phyloP scores from a whole-genome alignment of 352 stramenopile genomes.

The Phytophthora aleatoria region DNA sequence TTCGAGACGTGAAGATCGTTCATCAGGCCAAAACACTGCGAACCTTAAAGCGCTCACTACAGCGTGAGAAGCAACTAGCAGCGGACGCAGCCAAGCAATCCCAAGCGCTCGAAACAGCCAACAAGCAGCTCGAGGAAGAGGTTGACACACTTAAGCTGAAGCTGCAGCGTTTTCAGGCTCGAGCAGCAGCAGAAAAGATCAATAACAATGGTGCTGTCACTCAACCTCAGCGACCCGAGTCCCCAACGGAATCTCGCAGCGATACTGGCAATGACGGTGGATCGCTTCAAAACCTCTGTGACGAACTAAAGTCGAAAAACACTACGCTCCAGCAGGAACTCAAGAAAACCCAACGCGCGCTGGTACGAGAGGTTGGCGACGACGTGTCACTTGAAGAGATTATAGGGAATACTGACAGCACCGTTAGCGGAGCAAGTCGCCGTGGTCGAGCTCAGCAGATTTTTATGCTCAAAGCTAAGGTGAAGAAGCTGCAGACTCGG shows the following conservation, averaged over 20 bases:
- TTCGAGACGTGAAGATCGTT: conserved; percentile 80
- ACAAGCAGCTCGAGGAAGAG: conserved; percentile 55
- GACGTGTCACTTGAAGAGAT: conserved; percentile 60
- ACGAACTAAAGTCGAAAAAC: conserved; percentile 69
- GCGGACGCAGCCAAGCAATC: conserved; percentile 44
- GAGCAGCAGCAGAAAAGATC: conserved; percentile 32
- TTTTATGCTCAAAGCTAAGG: conserved; percentile 81
- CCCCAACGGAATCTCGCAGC: neutral
- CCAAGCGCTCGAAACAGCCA: conserved; percentile 40
- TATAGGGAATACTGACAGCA: conserved; percentile 33
- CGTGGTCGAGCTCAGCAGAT: conserved; percentile 84
- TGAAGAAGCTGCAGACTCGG: conserved; percentile 73
- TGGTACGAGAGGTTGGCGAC: conserved; percentile 71
- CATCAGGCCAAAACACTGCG: conserved; percentile 76
- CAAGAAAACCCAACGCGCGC: conserved; percentile 72
- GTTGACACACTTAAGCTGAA: conserved; percentile 69
- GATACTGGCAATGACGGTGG: conserved; percentile 6
- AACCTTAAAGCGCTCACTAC: conserved; percentile 56
- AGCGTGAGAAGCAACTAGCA: conserved; percentile 64
- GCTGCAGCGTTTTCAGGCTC: conserved; percentile 53
- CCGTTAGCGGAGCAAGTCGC: conserved; percentile 31
- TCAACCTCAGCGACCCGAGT: conserved; percentile 8
- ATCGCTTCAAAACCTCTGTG: conserved; percentile 50
- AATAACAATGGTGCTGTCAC: conserved; percentile 3
- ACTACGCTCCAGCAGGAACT: conserved; percentile 59